A percentile compares a stretch with the other conserved stretches of the same genome.
phyloP scores from a whole-genome alignment of 257 asterid species.

The Primulina huaijiensis region DNA sequence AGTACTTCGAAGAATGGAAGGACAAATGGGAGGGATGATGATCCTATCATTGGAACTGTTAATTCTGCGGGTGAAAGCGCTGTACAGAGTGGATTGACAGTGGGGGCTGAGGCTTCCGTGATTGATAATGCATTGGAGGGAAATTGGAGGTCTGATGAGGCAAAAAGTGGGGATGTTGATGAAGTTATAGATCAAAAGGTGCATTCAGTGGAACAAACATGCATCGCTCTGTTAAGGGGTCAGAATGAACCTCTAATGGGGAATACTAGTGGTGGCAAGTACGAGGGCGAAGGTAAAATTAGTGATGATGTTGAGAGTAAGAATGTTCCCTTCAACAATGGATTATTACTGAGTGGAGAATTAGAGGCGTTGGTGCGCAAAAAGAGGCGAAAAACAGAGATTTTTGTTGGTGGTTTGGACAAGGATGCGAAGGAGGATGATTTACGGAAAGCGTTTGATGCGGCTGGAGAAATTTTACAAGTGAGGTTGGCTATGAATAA shows the following conservation, averaged over 20 bases:
- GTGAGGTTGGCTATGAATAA: conserved; percentile 19
- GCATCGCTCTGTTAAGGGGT: conserved; percentile 18
- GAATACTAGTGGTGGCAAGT: conserved; percentile 22
- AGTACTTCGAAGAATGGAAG: conserved; percentile 15
- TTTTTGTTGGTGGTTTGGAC: conserved; percentile 68
- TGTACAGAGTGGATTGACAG: conserved; percentile 3
- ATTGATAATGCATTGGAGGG: conserved; percentile 15
- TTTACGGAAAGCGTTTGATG: conserved; percentile 52
- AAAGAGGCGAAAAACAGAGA: conserved; percentile 53
- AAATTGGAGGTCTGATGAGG: not conserved
- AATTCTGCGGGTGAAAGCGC: not conserved
- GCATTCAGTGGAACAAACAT: conserved; percentile 10
- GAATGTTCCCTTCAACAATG: conserved; percentile 28
- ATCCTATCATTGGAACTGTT: conserved; percentile 11
- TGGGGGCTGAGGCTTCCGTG: conserved; percentile 20
- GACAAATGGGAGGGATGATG: conserved; percentile 20
- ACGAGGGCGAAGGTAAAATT: conserved; percentile 13
- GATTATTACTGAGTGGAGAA: conserved; percentile 42
- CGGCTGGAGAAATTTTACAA: conserved; percentile 30
- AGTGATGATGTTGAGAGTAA: not conserved
- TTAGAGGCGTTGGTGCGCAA: conserved; percentile 54
- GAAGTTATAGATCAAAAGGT: conserved; percentile 14
- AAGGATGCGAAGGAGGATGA: conserved; percentile 51
- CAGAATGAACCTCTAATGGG: conserved; percentile 15
- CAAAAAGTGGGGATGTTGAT: conserved; percentile 15